Evolutionary conservation across 225 moss, liverwort and hornwort genomes (phyloP), one percentile per base, ranked within the genome.

Genomic region (Antitrichia curtipendula): DNA sequence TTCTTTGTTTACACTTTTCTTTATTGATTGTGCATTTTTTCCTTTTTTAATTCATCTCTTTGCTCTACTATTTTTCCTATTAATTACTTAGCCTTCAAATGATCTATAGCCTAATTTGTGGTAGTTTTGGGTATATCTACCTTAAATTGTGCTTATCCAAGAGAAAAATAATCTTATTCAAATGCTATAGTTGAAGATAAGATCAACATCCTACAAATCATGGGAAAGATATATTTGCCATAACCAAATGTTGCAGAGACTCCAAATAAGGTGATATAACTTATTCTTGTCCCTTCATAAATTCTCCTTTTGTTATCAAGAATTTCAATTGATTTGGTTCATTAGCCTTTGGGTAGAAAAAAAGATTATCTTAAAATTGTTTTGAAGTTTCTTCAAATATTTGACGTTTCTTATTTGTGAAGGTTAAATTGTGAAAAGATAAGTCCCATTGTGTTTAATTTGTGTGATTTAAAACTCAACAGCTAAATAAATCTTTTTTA

Each of bases 171-270:
- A 71, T 16, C 16, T 16, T 43, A 43, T 41, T 5, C 27, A 9
- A 16, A 25, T 43, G 41, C 5, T 1, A 1, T 43, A 71, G 1
- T 3, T 70, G 15, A 69, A 69, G 8, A 2, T 8, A 7, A 22
- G 22, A 4, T 0, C 0, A 2, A 68, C 2, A 7, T 4, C 4
- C 6, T 21, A 4, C 11, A 22, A 38, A 13, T 38, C 7, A 38
- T 3, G 2, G 40, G 69, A 13, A 40, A 25, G 68, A 3, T 40
- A 8, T 24, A 14, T 40, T 1, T 0, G 13, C 1, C 0, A 3
- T 8, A 68, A 68, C 7, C 7, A 68, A 68, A 38, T 8, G n/a
- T 5, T 1, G 14, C 2, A 24, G 2, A 40, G 25, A 41, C 2
- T 38, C 14, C 24, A 40, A 38, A 22, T 8, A 9, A 24, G 5